These are phyloP conservation scores for Blakeslea trispora DNA, from an alignment of 371 early-diverging fungal species.

Conservation along the genomic window DNA sequence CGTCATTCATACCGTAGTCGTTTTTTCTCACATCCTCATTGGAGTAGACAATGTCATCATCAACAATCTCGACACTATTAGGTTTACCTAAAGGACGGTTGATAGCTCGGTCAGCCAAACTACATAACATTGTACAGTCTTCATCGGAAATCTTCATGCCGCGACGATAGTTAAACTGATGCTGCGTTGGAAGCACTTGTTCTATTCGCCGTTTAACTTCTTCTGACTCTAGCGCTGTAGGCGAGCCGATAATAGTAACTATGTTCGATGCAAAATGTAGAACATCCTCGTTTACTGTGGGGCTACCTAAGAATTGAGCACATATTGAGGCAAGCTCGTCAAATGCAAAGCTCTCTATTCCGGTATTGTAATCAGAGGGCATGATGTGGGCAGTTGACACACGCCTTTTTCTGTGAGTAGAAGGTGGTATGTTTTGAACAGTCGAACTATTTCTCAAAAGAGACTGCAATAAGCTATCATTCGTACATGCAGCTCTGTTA, in stretches of 20 bases:
- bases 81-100: background rate
- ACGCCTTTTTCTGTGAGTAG: constrained; percentile 1
- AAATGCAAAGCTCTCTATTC: constrained; percentile 13
- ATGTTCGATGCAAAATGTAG: constrained; percentile 18
- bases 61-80: constrained; percentile 17
- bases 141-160: constrained; percentile 15
- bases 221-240: constrained; percentile 7
- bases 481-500: background rate
- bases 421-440: background rate
- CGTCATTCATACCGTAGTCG: constrained; percentile 1
- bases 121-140: constrained; percentile 16
- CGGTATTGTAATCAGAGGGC: background rate
- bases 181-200: constrained; percentile 15
- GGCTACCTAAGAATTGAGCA: constrained; percentile 5
- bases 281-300: constrained; percentile 6
- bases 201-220: constrained; percentile 25
- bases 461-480: background rate
- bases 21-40: background rate
- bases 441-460: background rate
- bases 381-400: constrained; percentile 2
- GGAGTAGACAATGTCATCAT: constrained; percentile 15
- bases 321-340: constrained; percentile 19
- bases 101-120: constrained; percentile 18
- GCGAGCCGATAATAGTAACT: constrained; percentile 13
- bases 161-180: constrained; percentile 7